A percentile compares a stretch with the other conserved stretches of the same genome.
phyloP scores from a whole-genome alignment of 2,329 filamentous ascomycete species.

The Ophiostoma ulmi region DNA sequence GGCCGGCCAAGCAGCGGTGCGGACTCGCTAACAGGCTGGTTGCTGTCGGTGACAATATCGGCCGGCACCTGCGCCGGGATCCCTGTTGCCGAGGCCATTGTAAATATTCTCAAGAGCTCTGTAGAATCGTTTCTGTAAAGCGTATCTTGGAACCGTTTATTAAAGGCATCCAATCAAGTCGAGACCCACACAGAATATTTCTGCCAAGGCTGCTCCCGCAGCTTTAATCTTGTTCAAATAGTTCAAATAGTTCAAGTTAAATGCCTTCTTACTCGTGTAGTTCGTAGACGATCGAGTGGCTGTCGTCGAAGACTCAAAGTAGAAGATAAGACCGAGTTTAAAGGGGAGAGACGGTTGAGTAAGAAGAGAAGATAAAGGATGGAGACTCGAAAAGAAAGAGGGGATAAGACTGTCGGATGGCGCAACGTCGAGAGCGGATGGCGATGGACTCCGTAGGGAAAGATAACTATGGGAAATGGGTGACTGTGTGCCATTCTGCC shows the following conservation, averaged over 20 bases:
- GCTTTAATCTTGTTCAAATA: too few relatives aligned
- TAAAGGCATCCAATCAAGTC: neutral
- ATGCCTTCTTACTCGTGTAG: too few relatives aligned
- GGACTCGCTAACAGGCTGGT: conserved; percentile 43
- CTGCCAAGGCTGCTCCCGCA: neutral
- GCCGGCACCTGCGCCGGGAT: conserved; percentile 52
- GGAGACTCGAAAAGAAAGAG: neutral
- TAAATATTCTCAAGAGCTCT: neutral
- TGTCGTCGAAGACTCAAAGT: neutral
- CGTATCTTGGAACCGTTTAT: too few relatives aligned
- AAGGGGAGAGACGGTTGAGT: neutral
- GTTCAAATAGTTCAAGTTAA: too few relatives aligned
- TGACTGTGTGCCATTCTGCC: neutral
- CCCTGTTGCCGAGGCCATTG: conserved; percentile 65
- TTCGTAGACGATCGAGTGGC: too few relatives aligned
- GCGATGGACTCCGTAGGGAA: conserved; percentile 18
- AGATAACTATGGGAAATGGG: neutral
- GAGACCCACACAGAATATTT: neutral
- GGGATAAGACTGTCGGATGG: conserved; percentile 11
- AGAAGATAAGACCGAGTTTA: neutral
- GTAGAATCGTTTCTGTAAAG: neutral
- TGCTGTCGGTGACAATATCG: conserved; percentile 21
- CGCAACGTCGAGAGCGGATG: conserved; percentile 23
- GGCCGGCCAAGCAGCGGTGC: conserved; percentile 66
- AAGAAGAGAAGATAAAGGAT: neutral